Evolutionary conservation across 2,329 filamentous ascomycete species (phyloP).

Genomic region (Graphiopsis chlorocephala): DNA sequence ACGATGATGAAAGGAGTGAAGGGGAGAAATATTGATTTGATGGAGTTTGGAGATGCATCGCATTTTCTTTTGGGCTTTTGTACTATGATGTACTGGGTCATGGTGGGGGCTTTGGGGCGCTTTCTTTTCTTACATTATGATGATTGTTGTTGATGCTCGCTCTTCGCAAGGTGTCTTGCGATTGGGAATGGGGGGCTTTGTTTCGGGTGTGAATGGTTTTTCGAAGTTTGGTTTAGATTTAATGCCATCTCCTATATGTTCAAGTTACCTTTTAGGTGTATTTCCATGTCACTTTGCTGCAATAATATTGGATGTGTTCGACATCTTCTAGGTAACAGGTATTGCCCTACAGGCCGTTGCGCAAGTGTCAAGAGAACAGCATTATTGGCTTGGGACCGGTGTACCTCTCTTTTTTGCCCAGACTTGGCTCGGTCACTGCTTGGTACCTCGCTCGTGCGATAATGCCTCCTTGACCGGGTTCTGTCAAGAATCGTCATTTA

Average conservation of each 20-base stretch:
- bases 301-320: not conserved
- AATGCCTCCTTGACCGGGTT: not conserved
- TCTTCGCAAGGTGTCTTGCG: conserved; percentile 11
- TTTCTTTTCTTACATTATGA: not conserved
- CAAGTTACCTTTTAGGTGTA: not conserved
- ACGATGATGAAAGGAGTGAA: not conserved
- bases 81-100: not conserved
- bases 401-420: not conserved
- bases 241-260: conserved; percentile 2
- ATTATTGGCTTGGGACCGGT: not conserved
- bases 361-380: not conserved
- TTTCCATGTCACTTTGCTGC: not conserved
- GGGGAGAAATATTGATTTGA: not conserved
- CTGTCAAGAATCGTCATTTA: not conserved
- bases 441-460: not conserved
- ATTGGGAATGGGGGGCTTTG: not conserved
- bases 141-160: not conserved
- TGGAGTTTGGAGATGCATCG: not conserved
- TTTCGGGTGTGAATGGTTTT: not conserved
- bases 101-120: not conserved
- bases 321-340: not conserved
- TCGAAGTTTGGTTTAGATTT: not conserved
- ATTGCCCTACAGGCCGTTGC: no score
- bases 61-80: not conserved
- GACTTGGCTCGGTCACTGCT: not conserved